Percentiles rank a stretch among this genome's conserved stretches.
Evolutionary conservation across 495 filamentous ascomycete genomes (phyloP).

Genomic region (Stereocaulon alpinum): DNA sequence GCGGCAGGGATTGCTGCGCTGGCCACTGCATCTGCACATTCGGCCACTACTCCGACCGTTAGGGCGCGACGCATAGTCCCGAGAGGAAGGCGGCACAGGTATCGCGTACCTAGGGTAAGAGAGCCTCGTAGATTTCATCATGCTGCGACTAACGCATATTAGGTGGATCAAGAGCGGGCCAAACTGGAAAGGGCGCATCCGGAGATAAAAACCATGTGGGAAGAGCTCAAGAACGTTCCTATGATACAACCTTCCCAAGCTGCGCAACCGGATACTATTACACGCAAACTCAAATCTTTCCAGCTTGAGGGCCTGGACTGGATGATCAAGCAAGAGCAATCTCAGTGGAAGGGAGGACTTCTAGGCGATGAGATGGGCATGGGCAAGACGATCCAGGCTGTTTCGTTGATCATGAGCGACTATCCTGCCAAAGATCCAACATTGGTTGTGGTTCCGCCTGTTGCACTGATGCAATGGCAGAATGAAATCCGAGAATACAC

Average conservation of each 20-base stretch:
- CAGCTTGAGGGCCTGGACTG: conserved; percentile 88
- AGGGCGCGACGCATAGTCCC: conserved; percentile 6
- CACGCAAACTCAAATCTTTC: conserved; percentile 74
- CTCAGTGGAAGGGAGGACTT: conserved; percentile 74
- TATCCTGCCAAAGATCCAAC: conserved; percentile 73
- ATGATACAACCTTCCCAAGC: conserved; percentile 54
- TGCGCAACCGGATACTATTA: conserved; percentile 68
- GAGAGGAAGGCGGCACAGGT: too few species aligned
- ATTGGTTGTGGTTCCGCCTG: conserved; percentile 84
- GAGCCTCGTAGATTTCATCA: not conserved
- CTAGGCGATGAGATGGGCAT: conserved; percentile 97
- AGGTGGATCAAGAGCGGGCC: conserved; percentile 40
- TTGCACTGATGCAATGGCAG: conserved; percentile 95
- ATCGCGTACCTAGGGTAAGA: conserved; percentile 4
- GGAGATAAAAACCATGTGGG: conserved; percentile 72
- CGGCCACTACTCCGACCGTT: conserved; percentile 7
- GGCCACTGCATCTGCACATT: not conserved
- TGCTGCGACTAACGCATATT: not conserved
- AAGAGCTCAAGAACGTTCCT: conserved; percentile 55
- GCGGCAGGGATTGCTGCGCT: not conserved
- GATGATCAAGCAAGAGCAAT: conserved; percentile 84
- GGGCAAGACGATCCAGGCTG: conserved; percentile 96
- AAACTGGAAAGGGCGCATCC: conserved; percentile 72
- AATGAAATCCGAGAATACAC: conserved; percentile 90
- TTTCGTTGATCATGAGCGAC: conserved; percentile 95